These are phyloP conservation scores for Trypanosomatidae sp. DNA, from an alignment of 208 protist genomes.

Conservation along the genomic window DNA sequence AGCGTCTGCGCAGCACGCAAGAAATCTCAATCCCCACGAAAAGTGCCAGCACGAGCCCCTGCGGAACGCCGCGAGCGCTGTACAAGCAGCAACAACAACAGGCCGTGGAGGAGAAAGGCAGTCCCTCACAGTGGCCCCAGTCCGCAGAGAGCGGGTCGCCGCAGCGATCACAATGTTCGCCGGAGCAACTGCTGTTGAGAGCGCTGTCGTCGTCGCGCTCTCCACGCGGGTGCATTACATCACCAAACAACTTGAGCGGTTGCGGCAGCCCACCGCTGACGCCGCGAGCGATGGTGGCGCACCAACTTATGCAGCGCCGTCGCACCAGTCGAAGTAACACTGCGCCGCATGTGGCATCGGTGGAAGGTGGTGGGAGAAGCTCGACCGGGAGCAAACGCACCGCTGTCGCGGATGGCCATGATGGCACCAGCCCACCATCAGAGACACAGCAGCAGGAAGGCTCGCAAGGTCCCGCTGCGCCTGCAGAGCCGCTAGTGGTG, in stretches of 20 bases:
- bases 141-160: neutral
- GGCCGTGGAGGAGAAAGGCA: no score
- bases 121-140: neutral
- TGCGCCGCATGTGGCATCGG: slow-evolving; percentile 24
- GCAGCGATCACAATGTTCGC: neutral
- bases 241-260: slow-evolving; percentile 20
- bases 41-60: neutral
- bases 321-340: slow-evolving; percentile 29
- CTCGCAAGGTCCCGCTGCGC: neutral
- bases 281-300: slow-evolving; percentile 27
- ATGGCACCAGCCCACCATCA: neutral
- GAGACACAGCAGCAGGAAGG: neutral
- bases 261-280: slow-evolving; percentile 25
- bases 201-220: slow-evolving; percentile 8
- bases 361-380: neutral
- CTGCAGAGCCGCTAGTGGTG: neutral
- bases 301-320: slow-evolving; percentile 31
- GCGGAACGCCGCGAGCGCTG: neutral
- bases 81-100: neutral
- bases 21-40: neutral
- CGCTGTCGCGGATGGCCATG: neutral
- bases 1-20: slow-evolving; percentile 21
- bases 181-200: neutral
- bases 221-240: neutral
- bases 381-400: neutral